Conservation (phyloP, 495 filamentous ascomycete genomes). For the Trichoderma virens region DNA sequence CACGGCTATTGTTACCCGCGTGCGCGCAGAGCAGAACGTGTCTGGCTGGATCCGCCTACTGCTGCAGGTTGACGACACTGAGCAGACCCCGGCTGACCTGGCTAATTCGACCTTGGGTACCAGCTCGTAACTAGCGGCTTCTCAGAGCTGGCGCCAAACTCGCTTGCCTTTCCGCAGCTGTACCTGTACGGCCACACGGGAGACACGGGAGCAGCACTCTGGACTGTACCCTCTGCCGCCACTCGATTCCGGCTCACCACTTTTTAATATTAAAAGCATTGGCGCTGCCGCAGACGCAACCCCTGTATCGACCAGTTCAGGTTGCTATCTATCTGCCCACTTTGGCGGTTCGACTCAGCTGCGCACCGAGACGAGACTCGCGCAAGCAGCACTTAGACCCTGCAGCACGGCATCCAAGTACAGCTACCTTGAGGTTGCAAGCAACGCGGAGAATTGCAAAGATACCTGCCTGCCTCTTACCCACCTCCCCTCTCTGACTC, state of each 20-base stretch:
- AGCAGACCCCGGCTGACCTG: conserved; percentile 5
- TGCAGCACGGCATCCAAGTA: no score
- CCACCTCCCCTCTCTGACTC: no score
- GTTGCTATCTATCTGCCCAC: no score
- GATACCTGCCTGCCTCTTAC: no score
- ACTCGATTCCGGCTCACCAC: conserved; percentile 1
- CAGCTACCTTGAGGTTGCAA: no score
- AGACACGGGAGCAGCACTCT: not conserved
- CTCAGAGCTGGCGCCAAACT: conserved; percentile 1
- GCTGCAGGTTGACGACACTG: conserved; percentile 8
- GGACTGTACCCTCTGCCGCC: not conserved
- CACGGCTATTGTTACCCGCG: conserved; percentile 8
- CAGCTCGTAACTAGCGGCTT: not conserved
- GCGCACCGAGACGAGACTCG: no score
- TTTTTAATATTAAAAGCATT: not conserved
- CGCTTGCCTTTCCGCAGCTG: not conserved
- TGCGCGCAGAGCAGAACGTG: conserved; percentile 4
- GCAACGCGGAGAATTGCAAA: no score
- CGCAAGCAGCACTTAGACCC: no score
- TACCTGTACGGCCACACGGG: no score
- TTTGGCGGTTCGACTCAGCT: no score
- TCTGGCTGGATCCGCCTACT: conserved; percentile 8
- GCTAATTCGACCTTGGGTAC: not conserved
- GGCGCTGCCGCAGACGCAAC: not conserved
- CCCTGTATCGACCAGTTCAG: not conserved